Evolutionary conservation across 2,329 filamentous ascomycete genomes (phyloP), one percentile per base, ranked within the genome.

Genomic region (Paecilomyces fulvus): DNA sequence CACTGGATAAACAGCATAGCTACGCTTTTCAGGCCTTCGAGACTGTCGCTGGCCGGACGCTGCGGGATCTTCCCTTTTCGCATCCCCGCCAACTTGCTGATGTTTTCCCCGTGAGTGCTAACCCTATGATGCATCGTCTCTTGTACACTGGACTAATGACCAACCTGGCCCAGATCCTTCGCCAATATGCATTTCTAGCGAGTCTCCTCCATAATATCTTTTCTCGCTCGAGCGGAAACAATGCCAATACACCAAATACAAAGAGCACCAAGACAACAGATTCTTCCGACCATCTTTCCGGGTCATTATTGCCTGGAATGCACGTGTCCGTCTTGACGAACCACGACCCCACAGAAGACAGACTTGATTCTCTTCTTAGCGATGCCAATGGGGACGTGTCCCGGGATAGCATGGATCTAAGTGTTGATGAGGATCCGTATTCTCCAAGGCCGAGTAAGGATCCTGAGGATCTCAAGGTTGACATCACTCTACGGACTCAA

Each of bases 361-460:
- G 88, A 65, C 81, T 84, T 57, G 73, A 78, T 20, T 78, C 77
- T 11, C 77, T 92, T 17, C 75, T 76, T 23, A 60, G 61, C 1
- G 33, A 28, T 30, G 4, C 14, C 37, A 7, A 3, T 43, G n/a
- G 2, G 37, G 17, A 17, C 37, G 17, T n/a, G 5, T 7, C 37
- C 2, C n/a, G 28, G 21, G 25, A 49, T 20, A 28, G 21, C 20
- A 28, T 49, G 48, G 48, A 23, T 49, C 20, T 12, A 25, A 12
- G 6, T 10, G 14, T 23, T 49, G 48, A 49, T 25, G 48, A 28
- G 14, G 25, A 12, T 28, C 23, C 46, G 7, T 21, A 21, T 21
- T 49, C 23, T 11, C 20, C 12, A 5, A 10, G 46, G 2, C 48
- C 48, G 55, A 53, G 14, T 49, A 21, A 30, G 21, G 48, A 49